Evolutionary conservation across 495 filamentous ascomycete genomes (phyloP).

Genomic region (Baudoinia panamericana): DNA sequence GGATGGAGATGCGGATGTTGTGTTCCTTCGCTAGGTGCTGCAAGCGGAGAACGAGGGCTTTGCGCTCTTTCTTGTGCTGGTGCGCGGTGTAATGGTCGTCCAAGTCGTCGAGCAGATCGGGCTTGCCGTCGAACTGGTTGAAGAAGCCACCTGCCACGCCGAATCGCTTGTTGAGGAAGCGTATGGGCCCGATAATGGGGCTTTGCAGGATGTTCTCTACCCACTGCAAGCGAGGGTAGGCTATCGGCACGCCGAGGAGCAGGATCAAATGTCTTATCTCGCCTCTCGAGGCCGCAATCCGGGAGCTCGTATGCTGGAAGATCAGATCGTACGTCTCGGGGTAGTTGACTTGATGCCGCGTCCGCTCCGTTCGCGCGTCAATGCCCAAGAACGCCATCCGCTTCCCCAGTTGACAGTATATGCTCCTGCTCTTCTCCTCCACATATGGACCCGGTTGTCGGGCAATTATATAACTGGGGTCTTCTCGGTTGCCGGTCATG

Average conservation of each 20-base stretch:
- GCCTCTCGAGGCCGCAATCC: constrained; percentile 45
- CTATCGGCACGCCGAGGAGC: constrained; percentile 82
- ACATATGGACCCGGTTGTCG: constrained; percentile 65
- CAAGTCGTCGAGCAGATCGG: constrained; percentile 76
- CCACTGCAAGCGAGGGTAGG: constrained; percentile 89
- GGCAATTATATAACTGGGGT: constrained; percentile 71
- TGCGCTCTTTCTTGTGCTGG: constrained; percentile 82
- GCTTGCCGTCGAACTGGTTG: constrained; percentile 82
- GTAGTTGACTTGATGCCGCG: constrained; percentile 82
- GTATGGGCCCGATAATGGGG: constrained; percentile 71
- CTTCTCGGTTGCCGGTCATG: constrained; percentile 41
- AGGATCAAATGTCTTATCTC: constrained; percentile 71
- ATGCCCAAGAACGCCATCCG: constrained; percentile 76
- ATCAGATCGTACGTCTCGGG: constrained; percentile 77
- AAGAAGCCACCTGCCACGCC: constrained; percentile 74
- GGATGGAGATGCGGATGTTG: constrained; percentile 69
- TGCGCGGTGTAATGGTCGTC: constrained; percentile 92
- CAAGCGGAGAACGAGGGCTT: constrained; percentile 55
- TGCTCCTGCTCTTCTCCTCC: constrained; percentile 60
- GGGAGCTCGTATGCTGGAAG: constrained; percentile 52
- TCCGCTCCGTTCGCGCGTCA: constrained; percentile 84
- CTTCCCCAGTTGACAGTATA: constrained; percentile 75
- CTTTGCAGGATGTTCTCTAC: constrained; percentile 76
- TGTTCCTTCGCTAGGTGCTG: constrained; percentile 58
- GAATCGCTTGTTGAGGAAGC: constrained; percentile 81